phyloP scores from a whole-genome alignment of 176 grass and related monocot genomes.

The Rhynchospora breviuscula region DNA sequence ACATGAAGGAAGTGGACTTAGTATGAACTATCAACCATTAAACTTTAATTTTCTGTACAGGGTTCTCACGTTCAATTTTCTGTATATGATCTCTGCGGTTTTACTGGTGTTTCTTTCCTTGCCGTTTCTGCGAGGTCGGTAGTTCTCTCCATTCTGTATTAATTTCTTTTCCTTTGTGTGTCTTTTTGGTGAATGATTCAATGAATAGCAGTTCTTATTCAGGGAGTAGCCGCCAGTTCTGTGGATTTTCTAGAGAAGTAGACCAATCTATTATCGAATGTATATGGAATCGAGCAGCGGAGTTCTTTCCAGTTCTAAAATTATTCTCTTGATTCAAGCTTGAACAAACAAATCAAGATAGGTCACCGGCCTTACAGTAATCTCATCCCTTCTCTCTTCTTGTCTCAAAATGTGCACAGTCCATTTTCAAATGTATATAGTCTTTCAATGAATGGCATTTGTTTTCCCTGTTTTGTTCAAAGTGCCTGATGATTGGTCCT shows the following conservation, averaged over 20 bases:
- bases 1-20: too few relatives aligned
- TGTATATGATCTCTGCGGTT: too few relatives aligned
- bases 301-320: constrained; percentile 77
- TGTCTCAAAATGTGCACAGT: neutral
- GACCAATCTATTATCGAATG: constrained; percentile 63
- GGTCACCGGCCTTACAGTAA: constrained; percentile 93
- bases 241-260: constrained; percentile 73
- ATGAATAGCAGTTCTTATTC: constrained; percentile 20
- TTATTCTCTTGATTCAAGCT: constrained; percentile 44
- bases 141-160: too few relatives aligned
- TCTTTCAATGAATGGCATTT: neutral
- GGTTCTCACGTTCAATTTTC: too few relatives aligned
- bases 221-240: constrained; percentile 30
- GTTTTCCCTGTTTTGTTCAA: constrained; percentile 26
- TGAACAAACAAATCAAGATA: constrained; percentile 58
- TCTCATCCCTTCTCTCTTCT: constrained; percentile 4
- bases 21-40: too few relatives aligned
- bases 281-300: constrained; percentile 77
- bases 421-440: constrained; percentile 14
- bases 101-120: too few relatives aligned
- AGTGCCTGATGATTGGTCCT: constrained; percentile 93
- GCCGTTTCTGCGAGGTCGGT: too few relatives aligned
- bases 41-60: too few relatives aligned
- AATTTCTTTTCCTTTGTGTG: neutral
- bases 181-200: constrained; percentile 3